Evolutionary conservation across 2,329 filamentous ascomycete genomes (phyloP).

Genomic region (Diplodia intermedia): DNA sequence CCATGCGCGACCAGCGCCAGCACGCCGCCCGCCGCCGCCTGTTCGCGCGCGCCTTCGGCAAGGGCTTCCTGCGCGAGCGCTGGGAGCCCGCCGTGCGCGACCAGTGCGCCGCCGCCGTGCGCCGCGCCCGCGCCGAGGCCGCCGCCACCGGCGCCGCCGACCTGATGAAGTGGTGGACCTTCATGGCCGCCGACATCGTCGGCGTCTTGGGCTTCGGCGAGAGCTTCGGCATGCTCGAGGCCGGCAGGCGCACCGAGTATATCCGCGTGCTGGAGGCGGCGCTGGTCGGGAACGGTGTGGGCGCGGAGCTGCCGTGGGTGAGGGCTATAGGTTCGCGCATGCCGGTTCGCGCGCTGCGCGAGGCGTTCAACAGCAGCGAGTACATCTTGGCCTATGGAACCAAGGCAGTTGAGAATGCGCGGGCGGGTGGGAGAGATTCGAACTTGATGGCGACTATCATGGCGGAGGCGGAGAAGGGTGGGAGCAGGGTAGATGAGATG

Average conservation of each 20-base stretch:
- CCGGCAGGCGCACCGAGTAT: conserved; percentile 41
- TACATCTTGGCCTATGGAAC: conserved; percentile 38
- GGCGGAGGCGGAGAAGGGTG: conserved; percentile 35
- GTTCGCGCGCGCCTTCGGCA: conserved; percentile 47
- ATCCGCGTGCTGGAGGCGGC: conserved; percentile 42
- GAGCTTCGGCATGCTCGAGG: conserved; percentile 49
- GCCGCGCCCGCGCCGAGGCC: conserved; percentile 41
- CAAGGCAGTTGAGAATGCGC: conserved; percentile 36
- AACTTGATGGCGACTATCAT: conserved; percentile 41
- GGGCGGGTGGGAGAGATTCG: conserved; percentile 18
- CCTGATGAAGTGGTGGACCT: conserved; percentile 48
- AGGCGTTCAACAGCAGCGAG: conserved; percentile 37
- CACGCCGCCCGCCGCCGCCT: conserved; percentile 48
- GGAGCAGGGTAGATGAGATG: background rate
- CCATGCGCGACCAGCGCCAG: conserved; percentile 46
- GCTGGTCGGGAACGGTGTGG: conserved; percentile 42
- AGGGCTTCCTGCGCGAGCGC: conserved; percentile 44
- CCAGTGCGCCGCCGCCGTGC: conserved; percentile 45
- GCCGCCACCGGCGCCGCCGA: conserved; percentile 42
- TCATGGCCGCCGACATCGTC: conserved; percentile 51
- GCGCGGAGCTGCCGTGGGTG: conserved; percentile 43
- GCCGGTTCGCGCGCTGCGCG: conserved; percentile 36
- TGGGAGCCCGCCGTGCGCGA: conserved; percentile 48
- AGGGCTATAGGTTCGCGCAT: conserved; percentile 37
- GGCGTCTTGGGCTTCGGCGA: conserved; percentile 51